phyloP scores from a whole-genome alignment of 1,139 yeast genomes.

The Yamadazyma dendronema region DNA sequence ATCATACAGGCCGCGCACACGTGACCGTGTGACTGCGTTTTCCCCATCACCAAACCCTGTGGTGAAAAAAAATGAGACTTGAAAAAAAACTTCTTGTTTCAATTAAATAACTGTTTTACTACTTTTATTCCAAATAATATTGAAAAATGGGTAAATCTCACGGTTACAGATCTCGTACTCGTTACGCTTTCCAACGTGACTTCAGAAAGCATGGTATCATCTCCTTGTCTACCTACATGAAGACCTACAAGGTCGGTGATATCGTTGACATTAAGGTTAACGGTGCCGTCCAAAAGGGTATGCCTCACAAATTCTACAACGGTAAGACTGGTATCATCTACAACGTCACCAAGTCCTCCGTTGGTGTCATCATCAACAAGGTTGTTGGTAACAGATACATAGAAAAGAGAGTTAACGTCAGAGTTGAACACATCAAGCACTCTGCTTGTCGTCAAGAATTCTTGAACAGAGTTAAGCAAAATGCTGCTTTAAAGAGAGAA shows the following conservation, averaged over 20 bases:
- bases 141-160: slow-evolving; percentile 39
- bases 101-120: neutral
- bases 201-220: slow-evolving; percentile 97
- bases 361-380: slow-evolving; percentile 97
- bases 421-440: slow-evolving; percentile 99
- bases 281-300: slow-evolving; percentile 99
- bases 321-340: slow-evolving; percentile 99
- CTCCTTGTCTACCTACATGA: slow-evolving; percentile 94
- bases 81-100: neutral
- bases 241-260: slow-evolving; percentile 98
- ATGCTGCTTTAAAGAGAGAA: slow-evolving; percentile 90
- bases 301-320: slow-evolving; percentile 99
- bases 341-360: slow-evolving; percentile 98
- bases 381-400: slow-evolving; percentile 98
- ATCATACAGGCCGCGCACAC: too few species aligned
- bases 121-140: slow-evolving; percentile 5
- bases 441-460: slow-evolving; percentile 99
- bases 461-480: slow-evolving; percentile 95
- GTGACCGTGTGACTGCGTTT: slow-evolving; percentile 10
- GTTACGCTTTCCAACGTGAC: slow-evolving; percentile 99
- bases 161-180: slow-evolving; percentile 99
- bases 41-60: slow-evolving; percentile 4
- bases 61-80: neutral
- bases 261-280: slow-evolving; percentile 99
- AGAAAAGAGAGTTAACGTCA: slow-evolving; percentile 97